phyloP scores from a whole-genome alignment of 169 alveolate genomes.

The Cryptosporidium canis region DNA sequence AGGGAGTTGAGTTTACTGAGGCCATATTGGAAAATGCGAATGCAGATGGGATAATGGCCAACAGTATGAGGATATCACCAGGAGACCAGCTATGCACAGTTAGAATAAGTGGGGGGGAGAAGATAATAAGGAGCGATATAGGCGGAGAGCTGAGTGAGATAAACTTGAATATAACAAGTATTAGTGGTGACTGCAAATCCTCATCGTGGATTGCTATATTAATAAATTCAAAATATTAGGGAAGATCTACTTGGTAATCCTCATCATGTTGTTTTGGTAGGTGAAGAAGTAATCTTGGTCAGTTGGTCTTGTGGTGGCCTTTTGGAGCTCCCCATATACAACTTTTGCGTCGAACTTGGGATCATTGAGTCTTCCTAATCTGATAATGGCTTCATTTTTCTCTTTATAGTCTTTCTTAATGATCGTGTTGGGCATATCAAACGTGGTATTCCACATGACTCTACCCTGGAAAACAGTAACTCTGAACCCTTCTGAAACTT shows the following conservation, averaged over 20 bases:
- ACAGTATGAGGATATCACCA: not conserved
- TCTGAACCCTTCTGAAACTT: conserved; percentile 24
- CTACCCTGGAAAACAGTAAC: conserved; percentile 62
- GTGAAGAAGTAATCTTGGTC: conserved; percentile 62
- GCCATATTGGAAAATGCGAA: conserved; percentile 4
- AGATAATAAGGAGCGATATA: conserved; percentile 17
- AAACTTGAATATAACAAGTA: conserved; percentile 25
- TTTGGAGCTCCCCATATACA: conserved; percentile 58
- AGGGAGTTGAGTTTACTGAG: not conserved
- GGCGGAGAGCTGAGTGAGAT: conserved; percentile 38
- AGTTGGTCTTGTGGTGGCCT: conserved; percentile 71
- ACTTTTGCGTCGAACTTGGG: conserved; percentile 60
- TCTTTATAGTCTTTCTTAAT: conserved; percentile 41
- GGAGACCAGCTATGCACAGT: conserved; percentile 25
- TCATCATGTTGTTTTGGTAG: conserved; percentile 60
- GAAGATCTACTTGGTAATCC: not conserved
- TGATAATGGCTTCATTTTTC: conserved; percentile 55
- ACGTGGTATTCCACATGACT: conserved; percentile 15
- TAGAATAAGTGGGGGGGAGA: not conserved
- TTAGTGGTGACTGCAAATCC: not conserved
- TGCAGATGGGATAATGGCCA: conserved; percentile 32
- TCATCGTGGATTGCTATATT: conserved; percentile 56
- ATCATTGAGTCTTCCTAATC: conserved; percentile 66
- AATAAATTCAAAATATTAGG: not conserved
- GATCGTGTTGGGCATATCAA: conserved; percentile 38